Evolutionary conservation across 306 rosid genomes (phyloP), one percentile per base, ranked within the genome.

Genomic region (Herpetospermum pedunculosum): DNA sequence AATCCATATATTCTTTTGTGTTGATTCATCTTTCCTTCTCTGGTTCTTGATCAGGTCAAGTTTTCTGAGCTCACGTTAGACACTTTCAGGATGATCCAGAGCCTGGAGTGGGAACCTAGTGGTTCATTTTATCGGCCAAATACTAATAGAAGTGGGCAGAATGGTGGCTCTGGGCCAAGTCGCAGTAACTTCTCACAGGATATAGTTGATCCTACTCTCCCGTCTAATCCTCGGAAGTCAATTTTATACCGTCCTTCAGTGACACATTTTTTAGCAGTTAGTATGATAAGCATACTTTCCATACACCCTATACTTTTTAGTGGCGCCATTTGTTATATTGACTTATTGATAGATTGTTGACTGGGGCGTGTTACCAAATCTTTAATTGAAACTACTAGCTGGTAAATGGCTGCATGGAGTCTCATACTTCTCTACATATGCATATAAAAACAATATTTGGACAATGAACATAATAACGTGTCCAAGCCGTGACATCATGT

Each of bases 41-140:
- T 62, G 43, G 52, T 78, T 79, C 46, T 72, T 69, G 52, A 79
- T 55, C 91, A 94, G 97, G 96, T 91, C 40, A 94, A 89, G 85
- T 88, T 87, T 85, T 89, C 97, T 35, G 98, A 94, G 85, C 84
- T 94, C 78, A 85, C 97, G 28, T 82, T 94, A 28, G 96, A 94
- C 87, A 91, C 98, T 81, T 94, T 94, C 77, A 80, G 98, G 82
- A 91, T 94, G 96, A 96, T 94, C 81, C 98, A 94, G 77, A 85
- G 91, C 86, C 75, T 91, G 88, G 98, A 94, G 84, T 94, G 97
- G 98, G 98, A 94, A 76, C 96, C 97, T 41, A 86, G 95, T 83
- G 98, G 98, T 68, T 88, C 88, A 26, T 89, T 94, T 79, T 91
- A 85, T 85, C 92, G 87, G 80, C 73, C 91, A 49, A 83, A 75